Percentiles rank a stretch among this genome's conserved stretches.
These are phyloP conservation scores for Phytophthora hybrid DNA, from an alignment of 352 stramenopile species.

Conservation along the genomic window DNA sequence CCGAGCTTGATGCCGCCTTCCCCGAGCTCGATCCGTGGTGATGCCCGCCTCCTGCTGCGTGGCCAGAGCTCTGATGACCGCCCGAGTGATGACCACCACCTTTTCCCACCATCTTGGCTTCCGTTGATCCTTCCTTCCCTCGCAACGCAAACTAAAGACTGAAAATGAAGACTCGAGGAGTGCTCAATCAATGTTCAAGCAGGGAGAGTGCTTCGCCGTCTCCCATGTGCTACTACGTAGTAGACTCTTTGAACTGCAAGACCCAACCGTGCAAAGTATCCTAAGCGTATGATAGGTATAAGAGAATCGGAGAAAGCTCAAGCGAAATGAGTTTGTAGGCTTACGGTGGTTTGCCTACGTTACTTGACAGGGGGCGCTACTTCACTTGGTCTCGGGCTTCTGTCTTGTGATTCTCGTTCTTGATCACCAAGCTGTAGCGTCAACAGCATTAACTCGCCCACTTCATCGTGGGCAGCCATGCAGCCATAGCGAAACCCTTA, in stretches of 20 bases:
- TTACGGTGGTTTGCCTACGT: background rate
- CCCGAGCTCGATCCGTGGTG: background rate
- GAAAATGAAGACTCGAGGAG: background rate
- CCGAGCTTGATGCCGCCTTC: background rate
- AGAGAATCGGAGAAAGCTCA: background rate
- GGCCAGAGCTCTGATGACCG: background rate
- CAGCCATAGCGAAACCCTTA: background rate
- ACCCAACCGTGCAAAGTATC: background rate
- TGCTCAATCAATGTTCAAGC: background rate
- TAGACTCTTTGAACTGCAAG: background rate
- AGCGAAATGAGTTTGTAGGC: background rate
- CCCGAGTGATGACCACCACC: background rate
- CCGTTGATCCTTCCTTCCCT: background rate
- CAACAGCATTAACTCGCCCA: background rate
- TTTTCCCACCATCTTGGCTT: constrained; percentile 2
- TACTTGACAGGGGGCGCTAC: constrained; percentile 2
- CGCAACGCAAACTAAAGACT: background rate
- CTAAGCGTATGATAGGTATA: no score
- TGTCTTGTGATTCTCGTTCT: background rate
- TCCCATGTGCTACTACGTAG: background rate
- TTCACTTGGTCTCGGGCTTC: background rate
- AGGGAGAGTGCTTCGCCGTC: background rate
- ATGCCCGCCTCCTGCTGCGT: background rate
- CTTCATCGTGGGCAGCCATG: background rate
- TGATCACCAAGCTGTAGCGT: background rate